Evolutionary conservation across 257 asterid species (phyloP), one percentile per base, ranked within the genome.

Genomic region (Fraxinus quadrangulata): DNA sequence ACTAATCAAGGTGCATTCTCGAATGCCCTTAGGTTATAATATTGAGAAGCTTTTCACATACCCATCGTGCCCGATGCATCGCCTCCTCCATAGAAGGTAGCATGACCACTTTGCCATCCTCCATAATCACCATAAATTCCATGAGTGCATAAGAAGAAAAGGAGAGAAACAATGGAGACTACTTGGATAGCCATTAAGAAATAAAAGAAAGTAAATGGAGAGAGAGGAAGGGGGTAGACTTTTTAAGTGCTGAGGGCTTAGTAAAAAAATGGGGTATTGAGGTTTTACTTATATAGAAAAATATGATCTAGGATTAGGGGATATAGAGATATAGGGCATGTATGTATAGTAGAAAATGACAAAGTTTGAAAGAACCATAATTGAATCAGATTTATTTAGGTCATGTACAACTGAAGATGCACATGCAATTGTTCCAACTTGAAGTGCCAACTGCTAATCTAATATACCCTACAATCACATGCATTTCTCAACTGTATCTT

Each of bases 21-120:
- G 47, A 5, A 40, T 40, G 47, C 49, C 24, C 73, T 61, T 61
- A 9, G 31, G 33, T 40, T 10, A 3, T 26, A 37, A 40, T 23
- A 26, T 37, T 17, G 10, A 3, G 56, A 1, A 31, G 39, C 17
- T 47, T 56, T 19, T 5, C n/a, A 77, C 80, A 7, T 82, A 84
- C 90, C 90, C 91, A 87, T 87, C 10, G 91, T 85, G 68, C 89
- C 91, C 2, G 91, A 81, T 1, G 91, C 91, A 56, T 87, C 89
- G 5, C 87, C 86, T 3, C 89, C 91, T 1, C 91, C 89, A 70
- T 87, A 87, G 78, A 87, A 87, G 24, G 91, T 87, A 13, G 91
- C 91, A 78, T 85, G 91, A 42, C 81, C 91, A 59, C 51, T 75
- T 33, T 87, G 76, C 91, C 89, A 85, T 6, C 86, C 89, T 51